These are phyloP conservation scores for Wallacemonas sp. DNA, from an alignment of 208 protist species.

Conservation along the genomic window DNA sequence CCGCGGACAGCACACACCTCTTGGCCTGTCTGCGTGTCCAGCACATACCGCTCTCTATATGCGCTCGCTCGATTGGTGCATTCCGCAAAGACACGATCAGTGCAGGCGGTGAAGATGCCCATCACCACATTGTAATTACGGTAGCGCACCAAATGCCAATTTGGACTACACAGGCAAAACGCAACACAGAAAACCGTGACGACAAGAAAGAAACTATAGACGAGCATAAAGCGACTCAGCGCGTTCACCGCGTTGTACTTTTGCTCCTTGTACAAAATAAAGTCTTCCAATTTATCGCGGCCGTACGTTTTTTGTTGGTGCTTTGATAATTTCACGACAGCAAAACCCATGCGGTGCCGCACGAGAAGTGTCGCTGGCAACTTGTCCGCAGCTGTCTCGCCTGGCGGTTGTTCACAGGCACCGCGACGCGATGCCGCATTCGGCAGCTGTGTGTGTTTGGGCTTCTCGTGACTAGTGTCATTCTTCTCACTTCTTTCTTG, in stretches of 20 bases:
- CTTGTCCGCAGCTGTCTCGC: not conserved
- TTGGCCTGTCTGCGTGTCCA: conserved; percentile 29
- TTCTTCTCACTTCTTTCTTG: no score
- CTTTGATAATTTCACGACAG: conserved; percentile 29
- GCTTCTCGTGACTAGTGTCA: no score
- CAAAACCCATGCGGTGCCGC: conserved; percentile 57
- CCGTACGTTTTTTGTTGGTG: conserved; percentile 32
- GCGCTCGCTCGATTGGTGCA: conserved; percentile 33
- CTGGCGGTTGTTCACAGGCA: not conserved
- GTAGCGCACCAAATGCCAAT: conserved; percentile 49
- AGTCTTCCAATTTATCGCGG: conserved; percentile 39
- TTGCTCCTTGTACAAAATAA: conserved; percentile 76
- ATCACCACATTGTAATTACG: conserved; percentile 27
- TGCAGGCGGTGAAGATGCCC: conserved; percentile 63
- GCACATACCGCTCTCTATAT: conserved; percentile 22
- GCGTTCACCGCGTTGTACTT: conserved; percentile 78
- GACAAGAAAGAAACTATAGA: conserved; percentile 43
- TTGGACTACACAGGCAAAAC: conserved; percentile 49
- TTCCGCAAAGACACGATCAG: conserved; percentile 20
- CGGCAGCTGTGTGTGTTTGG: no score
- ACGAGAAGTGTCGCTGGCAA: conserved; percentile 32
- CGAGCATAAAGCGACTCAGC: conserved; percentile 57
- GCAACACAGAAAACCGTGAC: conserved; percentile 39
- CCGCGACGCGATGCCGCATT: not conserved
- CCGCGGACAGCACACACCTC: conserved; percentile 39